Evolutionary conservation across 768 basidiomycete genomes (phyloP), one percentile per base, ranked within the genome.

Genomic region (Fistulinella prunicolor): DNA sequence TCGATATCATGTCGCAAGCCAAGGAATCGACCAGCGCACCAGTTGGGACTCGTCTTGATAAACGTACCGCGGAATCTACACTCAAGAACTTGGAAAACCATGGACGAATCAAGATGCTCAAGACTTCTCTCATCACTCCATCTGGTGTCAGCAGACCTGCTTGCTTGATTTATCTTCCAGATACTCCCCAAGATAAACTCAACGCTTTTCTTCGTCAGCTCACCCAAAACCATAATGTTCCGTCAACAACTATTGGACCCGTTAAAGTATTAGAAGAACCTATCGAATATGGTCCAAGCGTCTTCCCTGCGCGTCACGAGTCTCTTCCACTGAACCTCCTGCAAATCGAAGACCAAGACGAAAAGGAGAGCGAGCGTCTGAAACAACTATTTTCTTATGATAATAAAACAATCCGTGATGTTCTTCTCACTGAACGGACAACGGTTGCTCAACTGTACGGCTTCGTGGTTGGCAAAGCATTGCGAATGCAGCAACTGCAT

Each of bases 361-460:
- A 66, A 36, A 67, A 72, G 42, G 63, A 69, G 42, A 68, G 71
- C 42, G 73, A 77, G 51, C 67, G 72, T 41, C 74, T 74, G 73
- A 63, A 76, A n/a, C 73, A 82, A 49, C 67, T 85, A 6, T 80
- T 83, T 53, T 63, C 70, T 5, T 67, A 72, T 39, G 79, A 82
- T 42, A 80, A 80, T 47, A 61, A 72, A 17, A 76, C 73, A 8
- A 74, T 86, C 47, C 76, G 80, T 28, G 77, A 82, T 19, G 74
- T 80, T 26, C 71, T 92, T 47, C 67, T 88, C n/a, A 75, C 77
- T 3, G 88, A 94, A 60, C 75, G 78, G 38, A 80, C 79, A 22
- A 84, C 87, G 3, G 59, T 85, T n/a, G 76, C 80, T 3, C 89
- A 92, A 54, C 54, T 80, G 23, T 88, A 88, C 60, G 92, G 90